Base-by-base conservation (phyloP, 2,329 filamentous ascomycete genomes). In the Stagonosporopsis vannaccii region DNA sequence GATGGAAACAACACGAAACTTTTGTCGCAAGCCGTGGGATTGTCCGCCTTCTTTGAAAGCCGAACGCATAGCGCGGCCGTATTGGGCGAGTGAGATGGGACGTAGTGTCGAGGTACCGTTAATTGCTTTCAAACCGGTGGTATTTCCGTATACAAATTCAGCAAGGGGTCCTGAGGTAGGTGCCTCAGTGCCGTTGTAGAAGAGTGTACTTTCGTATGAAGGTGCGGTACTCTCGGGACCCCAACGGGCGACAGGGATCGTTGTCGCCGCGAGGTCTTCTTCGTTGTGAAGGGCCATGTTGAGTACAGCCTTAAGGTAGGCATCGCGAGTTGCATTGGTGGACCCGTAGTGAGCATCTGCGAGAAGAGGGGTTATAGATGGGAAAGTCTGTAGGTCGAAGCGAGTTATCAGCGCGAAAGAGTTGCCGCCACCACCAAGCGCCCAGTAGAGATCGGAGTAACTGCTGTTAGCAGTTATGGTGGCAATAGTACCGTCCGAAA, bases 391-490 rank as follows among this genome's bases (percentile, higher is more conserved):
- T 3, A 61, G 39, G 13, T 61, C 53, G 46, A 66, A 65, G 17
- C 56, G 58, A 3, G 62, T 66, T 15, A 66, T 48, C 7, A 66
- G 12, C n/a, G 54, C 61, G 40, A 66, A 66, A 13, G 56, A 60
- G 47, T 65, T 66, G n/a, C 60, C 62, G 12, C 64, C 64, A 12
- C 70, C 70, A 13, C 60, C 52, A n/a, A 73, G 60, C 1, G 69
- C 70, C 69, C 70, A 73, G 51, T 67, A 71, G 4, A 73, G 62
- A 46, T 73, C 70, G 6, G 64, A 51, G 28, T 70, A 66, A 15
- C 51, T 43, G 35, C 42, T 59, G 6, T 60, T 46, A 6, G 58
- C 60, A 4, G 58, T 69, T 12, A 62, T 63, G 19, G 54, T 61
- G 4, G 48, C 53, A 15, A 70, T 60, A 8, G 59, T 58, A 13